Evolutionary conservation across 2,329 filamentous ascomycete genomes (phyloP).

Genomic region (Daldinia eschscholtzii): DNA sequence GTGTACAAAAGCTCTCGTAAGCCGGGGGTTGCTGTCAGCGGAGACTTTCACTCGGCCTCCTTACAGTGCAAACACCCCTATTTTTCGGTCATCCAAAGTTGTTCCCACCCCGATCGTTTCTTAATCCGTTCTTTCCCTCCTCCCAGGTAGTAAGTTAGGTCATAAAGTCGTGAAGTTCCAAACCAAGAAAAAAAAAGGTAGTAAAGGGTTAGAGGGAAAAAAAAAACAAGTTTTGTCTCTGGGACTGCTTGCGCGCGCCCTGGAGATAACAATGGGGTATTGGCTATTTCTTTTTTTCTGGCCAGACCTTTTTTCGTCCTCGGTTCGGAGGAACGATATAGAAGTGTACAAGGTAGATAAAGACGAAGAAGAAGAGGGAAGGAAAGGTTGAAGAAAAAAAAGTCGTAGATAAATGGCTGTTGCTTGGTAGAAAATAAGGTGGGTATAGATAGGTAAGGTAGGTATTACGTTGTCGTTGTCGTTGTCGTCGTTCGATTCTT

Average conservation of each 20-base stretch:
- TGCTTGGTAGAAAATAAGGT: constrained; percentile 11
- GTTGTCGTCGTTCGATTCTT: neutral
- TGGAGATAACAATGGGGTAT: constrained; percentile 33
- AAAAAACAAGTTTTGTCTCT: constrained; percentile 8
- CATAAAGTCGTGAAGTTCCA: constrained; percentile 30
- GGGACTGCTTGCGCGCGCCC: constrained; percentile 37
- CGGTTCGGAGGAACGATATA: constrained; percentile 35
- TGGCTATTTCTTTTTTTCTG: constrained; percentile 33
- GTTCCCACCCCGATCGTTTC: constrained; percentile 13
- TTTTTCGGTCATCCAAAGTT: constrained; percentile 31
- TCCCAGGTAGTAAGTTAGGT: constrained; percentile 13
- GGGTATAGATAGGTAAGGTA: neutral
- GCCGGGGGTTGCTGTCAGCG: neutral
- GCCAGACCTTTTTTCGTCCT: constrained; percentile 12
- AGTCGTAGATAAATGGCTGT: constrained; percentile 2
- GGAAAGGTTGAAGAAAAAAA: neutral
- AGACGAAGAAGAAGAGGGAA: constrained; percentile 4
- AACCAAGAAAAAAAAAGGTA: constrained; percentile 10
- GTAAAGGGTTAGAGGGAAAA: too few species aligned
- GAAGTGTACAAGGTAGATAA: constrained; percentile 47
- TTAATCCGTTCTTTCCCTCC: constrained; percentile 4
- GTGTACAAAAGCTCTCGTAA: constrained; percentile 30
- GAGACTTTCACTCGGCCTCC: neutral
- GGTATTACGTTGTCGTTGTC: constrained; percentile 3
- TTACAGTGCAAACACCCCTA: too few species aligned